Evolutionary conservation across 352 stramenopile species (phyloP).

Genomic region (Phytophthora hibernalis): DNA sequence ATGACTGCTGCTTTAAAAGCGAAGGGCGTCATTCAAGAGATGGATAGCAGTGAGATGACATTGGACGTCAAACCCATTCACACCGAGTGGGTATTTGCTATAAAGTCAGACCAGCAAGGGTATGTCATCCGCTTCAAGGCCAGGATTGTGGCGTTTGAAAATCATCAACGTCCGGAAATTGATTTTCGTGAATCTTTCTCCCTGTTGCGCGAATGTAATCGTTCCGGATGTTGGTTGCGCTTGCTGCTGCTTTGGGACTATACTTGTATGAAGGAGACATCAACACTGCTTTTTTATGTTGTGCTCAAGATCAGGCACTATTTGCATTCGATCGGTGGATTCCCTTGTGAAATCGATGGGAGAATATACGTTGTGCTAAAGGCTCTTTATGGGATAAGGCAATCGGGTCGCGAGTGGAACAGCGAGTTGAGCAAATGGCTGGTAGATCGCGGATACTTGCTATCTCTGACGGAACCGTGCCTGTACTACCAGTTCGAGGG

Average conservation of each 20-base stretch:
- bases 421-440: not conserved
- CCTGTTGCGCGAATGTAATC: not conserved
- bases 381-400: not conserved
- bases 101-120: not conserved
- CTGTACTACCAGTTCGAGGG: not conserved
- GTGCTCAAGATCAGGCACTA: not conserved
- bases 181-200: not conserved
- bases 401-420: conserved; percentile 5
- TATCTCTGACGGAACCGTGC: not conserved
- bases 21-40: not conserved
- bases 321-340: not conserved
- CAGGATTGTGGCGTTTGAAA: not conserved
- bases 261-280: not conserved
- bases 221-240: not conserved
- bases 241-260: not conserved
- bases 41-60: not conserved
- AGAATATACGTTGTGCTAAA: not conserved
- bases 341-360: not conserved
- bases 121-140: not conserved
- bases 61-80: not conserved
- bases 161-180: not conserved
- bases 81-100: not conserved
- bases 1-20: not conserved
- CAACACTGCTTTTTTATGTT: not conserved
- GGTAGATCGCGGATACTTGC: not conserved